Percentiles rank a stretch among this genome's conserved stretches.
phyloP scores from a whole-genome alignment of 441 rosid species.

The Euphorbia celastroides region DNA sequence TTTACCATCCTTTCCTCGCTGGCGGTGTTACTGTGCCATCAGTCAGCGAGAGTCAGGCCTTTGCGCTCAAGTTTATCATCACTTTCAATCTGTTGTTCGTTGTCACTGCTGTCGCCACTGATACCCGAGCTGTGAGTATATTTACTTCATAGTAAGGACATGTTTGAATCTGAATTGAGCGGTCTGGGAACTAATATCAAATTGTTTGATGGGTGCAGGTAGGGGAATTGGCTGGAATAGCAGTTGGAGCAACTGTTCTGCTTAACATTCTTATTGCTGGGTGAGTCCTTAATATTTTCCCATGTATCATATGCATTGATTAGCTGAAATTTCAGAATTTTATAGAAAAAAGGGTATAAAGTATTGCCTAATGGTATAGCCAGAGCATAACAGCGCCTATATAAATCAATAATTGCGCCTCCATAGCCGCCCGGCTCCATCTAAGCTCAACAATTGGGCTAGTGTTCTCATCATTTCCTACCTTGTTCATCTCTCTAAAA shows the following conservation, averaged over 20 bases:
- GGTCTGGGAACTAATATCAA: no score
- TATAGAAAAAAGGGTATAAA: no score
- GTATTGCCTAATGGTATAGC: no score
- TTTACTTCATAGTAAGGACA: neutral
- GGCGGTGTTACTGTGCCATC: constrained; percentile 92
- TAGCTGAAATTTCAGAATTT: no score
- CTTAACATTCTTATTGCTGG: constrained; percentile 94
- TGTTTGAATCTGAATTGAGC: no score
- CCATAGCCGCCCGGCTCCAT: no score
- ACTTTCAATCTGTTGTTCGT: constrained; percentile 84
- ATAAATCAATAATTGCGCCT: no score
- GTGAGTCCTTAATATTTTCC: constrained; percentile 27
- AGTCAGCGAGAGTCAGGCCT: constrained; percentile 57
- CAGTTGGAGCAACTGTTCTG: constrained; percentile 95
- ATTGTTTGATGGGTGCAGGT: constrained; percentile 45
- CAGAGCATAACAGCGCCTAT: no score
- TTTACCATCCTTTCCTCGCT: constrained; percentile 73
- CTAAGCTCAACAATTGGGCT: no score
- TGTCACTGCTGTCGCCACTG: constrained; percentile 83
- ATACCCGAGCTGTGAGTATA: constrained; percentile 68
- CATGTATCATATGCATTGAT: no score
- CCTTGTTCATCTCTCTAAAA: no score
- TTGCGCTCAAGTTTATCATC: constrained; percentile 80
- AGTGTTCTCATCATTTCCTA: no score
- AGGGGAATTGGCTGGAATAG: constrained; percentile 96